These are phyloP conservation scores for Panicum hallii DNA, from an alignment of 202 grass and related monocot genomes.

Conservation along the genomic window DNA sequence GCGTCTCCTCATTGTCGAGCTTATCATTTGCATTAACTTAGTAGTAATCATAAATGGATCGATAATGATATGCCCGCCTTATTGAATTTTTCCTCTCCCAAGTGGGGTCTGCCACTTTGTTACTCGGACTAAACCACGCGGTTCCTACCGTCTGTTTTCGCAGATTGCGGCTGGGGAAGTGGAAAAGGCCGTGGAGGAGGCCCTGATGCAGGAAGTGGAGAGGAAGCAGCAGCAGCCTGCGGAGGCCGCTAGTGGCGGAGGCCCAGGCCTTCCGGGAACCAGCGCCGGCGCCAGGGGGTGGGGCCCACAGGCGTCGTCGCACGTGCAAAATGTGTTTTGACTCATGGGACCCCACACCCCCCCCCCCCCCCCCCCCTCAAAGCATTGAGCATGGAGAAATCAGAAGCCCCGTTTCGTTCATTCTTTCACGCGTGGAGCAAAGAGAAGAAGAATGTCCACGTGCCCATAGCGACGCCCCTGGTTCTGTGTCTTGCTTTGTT, in stretches of 20 bases:
- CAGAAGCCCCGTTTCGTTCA: constrained; percentile 3
- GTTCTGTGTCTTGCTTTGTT: not conserved
- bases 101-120: constrained; percentile 23
- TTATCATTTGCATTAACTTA: not conserved
- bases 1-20: not conserved
- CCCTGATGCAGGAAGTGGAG: constrained; percentile 62
- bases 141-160: not conserved
- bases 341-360: too few relatives aligned
- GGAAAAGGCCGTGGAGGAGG: constrained; percentile 66
- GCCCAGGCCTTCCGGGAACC: constrained; percentile 54
- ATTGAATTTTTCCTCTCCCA: not conserved
- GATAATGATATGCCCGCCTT: not conserved
- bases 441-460: not conserved
- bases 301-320: constrained; percentile 30
- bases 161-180: constrained; percentile 72
- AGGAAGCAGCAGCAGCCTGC: constrained; percentile 41
- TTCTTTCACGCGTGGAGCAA: constrained; percentile 37
- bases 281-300: constrained; percentile 26
- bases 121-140: constrained; percentile 29
- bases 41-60: not conserved
- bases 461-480: not conserved
- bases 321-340: constrained; percentile 63
- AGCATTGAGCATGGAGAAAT: too few relatives aligned
- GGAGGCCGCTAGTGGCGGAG: not conserved
- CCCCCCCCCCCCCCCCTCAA: too few relatives aligned